Evolutionary conservation across 2,329 filamentous ascomycete genomes (phyloP).

Genomic region (Juglanconis sp.): DNA sequence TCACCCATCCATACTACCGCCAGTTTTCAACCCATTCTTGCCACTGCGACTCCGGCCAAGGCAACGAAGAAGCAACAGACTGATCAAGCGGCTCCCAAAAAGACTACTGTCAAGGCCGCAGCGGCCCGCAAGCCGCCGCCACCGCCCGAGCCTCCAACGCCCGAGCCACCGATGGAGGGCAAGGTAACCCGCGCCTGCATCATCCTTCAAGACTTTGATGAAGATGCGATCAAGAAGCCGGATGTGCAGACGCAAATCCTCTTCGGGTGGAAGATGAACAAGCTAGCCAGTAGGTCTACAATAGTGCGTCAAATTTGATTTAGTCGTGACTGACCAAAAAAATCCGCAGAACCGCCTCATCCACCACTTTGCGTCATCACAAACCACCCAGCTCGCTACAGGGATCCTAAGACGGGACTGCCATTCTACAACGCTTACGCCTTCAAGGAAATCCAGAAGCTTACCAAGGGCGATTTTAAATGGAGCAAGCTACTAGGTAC

Average conservation of each 20-base stretch:
- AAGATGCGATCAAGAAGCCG: constrained; percentile 53
- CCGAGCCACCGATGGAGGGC: constrained; percentile 35
- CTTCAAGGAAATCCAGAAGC: constrained; percentile 76
- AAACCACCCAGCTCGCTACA: constrained; percentile 74
- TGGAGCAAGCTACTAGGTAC: constrained; percentile 81
- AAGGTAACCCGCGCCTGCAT: constrained; percentile 58
- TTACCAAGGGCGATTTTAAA: constrained; percentile 69
- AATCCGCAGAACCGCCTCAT: constrained; percentile 44
- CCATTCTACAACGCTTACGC: constrained; percentile 76
- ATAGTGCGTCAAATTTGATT: neutral
- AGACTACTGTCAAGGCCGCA: constrained; percentile 10
- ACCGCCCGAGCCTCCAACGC: constrained; percentile 26
- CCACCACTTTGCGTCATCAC: constrained; percentile 75
- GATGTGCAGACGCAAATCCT: constrained; percentile 56
- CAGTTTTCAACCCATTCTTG: constrained; percentile 13
- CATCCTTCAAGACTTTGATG: constrained; percentile 59
- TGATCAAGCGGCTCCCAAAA: constrained; percentile 5
- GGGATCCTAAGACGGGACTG: constrained; percentile 80
- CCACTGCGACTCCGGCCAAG: constrained; percentile 1
- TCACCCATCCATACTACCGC: constrained; percentile 13
- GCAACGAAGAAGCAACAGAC: constrained; percentile 14
- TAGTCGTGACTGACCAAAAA: neutral
- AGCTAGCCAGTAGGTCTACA: constrained; percentile 47
- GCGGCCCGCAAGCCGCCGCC: constrained; percentile 21
- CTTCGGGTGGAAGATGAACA: constrained; percentile 58